These are phyloP conservation scores for Talaromyces sp. DNA, from an alignment of 2,329 filamentous ascomycete genomes.

Conservation along the genomic window DNA sequence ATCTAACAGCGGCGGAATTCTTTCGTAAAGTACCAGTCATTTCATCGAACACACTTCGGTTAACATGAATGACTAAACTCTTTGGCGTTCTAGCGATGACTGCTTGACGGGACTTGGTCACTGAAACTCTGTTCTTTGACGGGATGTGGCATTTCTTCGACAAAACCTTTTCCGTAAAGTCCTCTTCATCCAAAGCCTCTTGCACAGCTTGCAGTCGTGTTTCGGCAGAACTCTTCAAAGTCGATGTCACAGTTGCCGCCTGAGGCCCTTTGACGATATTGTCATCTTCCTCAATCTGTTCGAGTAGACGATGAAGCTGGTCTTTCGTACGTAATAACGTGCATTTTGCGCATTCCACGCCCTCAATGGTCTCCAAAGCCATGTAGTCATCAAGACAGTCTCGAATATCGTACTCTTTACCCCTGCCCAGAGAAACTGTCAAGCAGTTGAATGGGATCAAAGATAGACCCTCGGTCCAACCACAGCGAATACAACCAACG, in stretches of 20 bases:
- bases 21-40: constrained; percentile 75
- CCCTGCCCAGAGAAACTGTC: constrained; percentile 73
- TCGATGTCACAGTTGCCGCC: constrained; percentile 30
- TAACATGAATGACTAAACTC: constrained; percentile 81
- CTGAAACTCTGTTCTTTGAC: constrained; percentile 65
- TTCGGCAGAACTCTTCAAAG: constrained; percentile 41
- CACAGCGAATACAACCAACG: constrained; percentile 81
- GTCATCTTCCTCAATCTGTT: constrained; percentile 39
- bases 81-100: constrained; percentile 79
- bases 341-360: constrained; percentile 88
- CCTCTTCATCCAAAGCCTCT: constrained; percentile 70
- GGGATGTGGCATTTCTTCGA: constrained; percentile 63
- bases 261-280: constrained; percentile 23
- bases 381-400: constrained; percentile 83
- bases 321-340: constrained; percentile 64
- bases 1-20: constrained; percentile 75
- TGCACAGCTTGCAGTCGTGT: constrained; percentile 64
- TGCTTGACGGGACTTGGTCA: constrained; percentile 85
- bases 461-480: constrained; percentile 80
- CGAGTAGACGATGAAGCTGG: constrained; percentile 49
- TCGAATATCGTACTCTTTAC: constrained; percentile 65
- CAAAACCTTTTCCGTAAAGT: constrained; percentile 70
- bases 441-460: constrained; percentile 93
- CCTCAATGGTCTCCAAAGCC: constrained; percentile 77
- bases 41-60: constrained; percentile 87